A percentile compares a stretch with the other conserved stretches of the same genome.
These are phyloP conservation scores for Penicillium sp. DNA, from an alignment of 2,329 filamentous ascomycete species.

Conservation along the genomic window DNA sequence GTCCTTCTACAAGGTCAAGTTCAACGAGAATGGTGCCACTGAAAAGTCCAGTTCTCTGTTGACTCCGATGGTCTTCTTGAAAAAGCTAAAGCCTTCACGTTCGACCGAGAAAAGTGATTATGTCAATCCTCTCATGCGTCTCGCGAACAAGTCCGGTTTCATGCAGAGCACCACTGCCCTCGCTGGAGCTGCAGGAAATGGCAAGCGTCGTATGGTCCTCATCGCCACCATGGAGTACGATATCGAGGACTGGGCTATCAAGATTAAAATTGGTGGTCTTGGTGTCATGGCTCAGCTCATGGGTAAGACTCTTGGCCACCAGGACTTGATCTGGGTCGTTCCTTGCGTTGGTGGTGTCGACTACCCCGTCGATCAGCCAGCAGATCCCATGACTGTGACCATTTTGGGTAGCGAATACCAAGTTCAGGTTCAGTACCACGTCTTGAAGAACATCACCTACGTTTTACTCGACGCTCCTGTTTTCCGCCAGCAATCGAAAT, in stretches of 20 bases:
- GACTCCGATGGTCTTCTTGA: constrained; percentile 37
- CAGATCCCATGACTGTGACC: constrained; percentile 61
- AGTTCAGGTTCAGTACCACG: constrained; percentile 63
- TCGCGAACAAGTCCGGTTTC: constrained; percentile 37
- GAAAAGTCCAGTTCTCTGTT: constrained; percentile 44
- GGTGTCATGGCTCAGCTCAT: constrained; percentile 70
- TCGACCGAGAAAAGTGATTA: constrained; percentile 17
- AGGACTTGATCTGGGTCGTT: constrained; percentile 64
- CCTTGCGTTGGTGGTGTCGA: constrained; percentile 64
- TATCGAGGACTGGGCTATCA: constrained; percentile 68
- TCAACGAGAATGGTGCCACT: constrained; percentile 57
- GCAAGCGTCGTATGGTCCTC: constrained; percentile 53
- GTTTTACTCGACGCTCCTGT: constrained; percentile 66
- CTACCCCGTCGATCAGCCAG: constrained; percentile 59
- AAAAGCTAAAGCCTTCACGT: constrained; percentile 35
- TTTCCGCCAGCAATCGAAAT: constrained; percentile 63
- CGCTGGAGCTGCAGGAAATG: constrained; percentile 24
- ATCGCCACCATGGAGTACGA: constrained; percentile 72
- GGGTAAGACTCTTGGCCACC: constrained; percentile 64
- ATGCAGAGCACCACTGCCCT: constrained; percentile 37
- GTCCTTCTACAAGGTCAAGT: constrained; percentile 63
- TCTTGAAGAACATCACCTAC: constrained; percentile 64
- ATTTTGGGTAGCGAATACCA: constrained; percentile 61
- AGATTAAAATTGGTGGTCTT: constrained; percentile 69
- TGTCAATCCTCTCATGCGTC: constrained; percentile 34